Evolutionary conservation across 495 filamentous ascomycete species (phyloP).

Genomic region (Aspergillus conjunctus): DNA sequence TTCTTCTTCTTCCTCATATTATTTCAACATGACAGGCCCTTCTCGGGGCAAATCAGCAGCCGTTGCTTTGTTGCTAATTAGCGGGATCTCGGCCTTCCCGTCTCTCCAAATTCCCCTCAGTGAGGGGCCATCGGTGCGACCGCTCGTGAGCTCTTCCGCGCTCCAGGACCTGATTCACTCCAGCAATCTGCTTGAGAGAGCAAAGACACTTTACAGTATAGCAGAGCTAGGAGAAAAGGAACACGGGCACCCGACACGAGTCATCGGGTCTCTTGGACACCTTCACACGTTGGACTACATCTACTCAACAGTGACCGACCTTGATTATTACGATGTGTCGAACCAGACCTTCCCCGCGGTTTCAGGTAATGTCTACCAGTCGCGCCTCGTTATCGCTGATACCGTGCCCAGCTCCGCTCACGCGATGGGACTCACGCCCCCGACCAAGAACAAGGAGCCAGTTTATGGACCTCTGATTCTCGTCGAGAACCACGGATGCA

Average conservation of each 20-base stretch:
- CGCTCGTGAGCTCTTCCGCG: constrained; percentile 49
- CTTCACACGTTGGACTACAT: constrained; percentile 62
- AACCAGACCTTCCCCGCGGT: constrained; percentile 63
- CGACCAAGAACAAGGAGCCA: constrained; percentile 57
- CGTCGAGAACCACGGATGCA: constrained; percentile 55
- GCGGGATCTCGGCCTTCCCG: constrained; percentile 17
- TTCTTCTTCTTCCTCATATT: neutral
- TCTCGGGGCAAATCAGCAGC: constrained; percentile 13
- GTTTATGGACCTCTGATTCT: constrained; percentile 25
- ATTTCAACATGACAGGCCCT: neutral
- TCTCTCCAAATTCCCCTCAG: constrained; percentile 10
- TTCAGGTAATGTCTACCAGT: constrained; percentile 59
- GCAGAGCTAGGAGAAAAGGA: constrained; percentile 55
- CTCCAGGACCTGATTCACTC: constrained; percentile 56
- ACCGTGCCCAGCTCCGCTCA: constrained; percentile 50
- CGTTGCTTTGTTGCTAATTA: constrained; percentile 14
- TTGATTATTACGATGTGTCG: constrained; percentile 60
- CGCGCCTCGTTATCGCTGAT: constrained; percentile 56
- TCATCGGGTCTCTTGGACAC: constrained; percentile 63
- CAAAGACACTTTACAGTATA: constrained; percentile 58
- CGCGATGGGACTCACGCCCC: constrained; percentile 62
- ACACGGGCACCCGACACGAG: constrained; percentile 63
- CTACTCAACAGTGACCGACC: constrained; percentile 46
- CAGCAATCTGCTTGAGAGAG: constrained; percentile 53
- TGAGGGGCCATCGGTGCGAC: neutral